Conservation (phyloP, 805 yeast genomes). For the Starmerella etchellsii region DNA sequence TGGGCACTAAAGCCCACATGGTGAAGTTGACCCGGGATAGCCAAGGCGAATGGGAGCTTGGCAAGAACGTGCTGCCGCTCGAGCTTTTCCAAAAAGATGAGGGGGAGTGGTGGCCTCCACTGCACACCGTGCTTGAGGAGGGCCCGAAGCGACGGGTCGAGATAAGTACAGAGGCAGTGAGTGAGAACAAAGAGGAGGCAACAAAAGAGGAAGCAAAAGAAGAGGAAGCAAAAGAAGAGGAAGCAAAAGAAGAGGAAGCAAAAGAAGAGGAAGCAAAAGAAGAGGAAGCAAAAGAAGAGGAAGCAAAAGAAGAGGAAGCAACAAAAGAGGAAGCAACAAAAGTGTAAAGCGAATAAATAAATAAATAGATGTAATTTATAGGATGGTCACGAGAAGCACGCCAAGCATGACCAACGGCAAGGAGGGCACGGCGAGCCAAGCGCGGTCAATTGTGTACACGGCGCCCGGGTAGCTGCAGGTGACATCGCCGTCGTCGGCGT, state of each 20-base stretch:
- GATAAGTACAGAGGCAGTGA: background rate
- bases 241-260: background rate
- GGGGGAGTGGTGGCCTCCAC: constrained; percentile 40
- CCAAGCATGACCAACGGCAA: constrained; percentile 1
- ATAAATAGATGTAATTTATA: too few species aligned
- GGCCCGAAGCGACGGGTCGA: constrained; percentile 21
- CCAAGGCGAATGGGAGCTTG: constrained; percentile 79
- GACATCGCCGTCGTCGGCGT: constrained; percentile 25
- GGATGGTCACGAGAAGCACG: background rate
- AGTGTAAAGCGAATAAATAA: too few species aligned
- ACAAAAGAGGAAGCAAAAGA: background rate
- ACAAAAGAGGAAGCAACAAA: too few species aligned
- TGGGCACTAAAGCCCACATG: constrained; percentile 79
- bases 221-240: background rate
- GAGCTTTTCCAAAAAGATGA: constrained; percentile 48
- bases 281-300: background rate
- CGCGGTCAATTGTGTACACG: constrained; percentile 20
- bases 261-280: background rate
- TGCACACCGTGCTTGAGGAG: constrained; percentile 30
- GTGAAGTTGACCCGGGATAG: constrained; percentile 57
- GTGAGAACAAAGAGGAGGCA: background rate
- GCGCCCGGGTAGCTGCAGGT: constrained; percentile 31
- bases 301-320: background rate
- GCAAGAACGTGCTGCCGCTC: constrained; percentile 50
- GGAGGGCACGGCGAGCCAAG: constrained; percentile 6